Evolutionary conservation across 2,329 filamentous ascomycete species (phyloP).

Genomic region (Botryosphaeria dothidea): DNA sequence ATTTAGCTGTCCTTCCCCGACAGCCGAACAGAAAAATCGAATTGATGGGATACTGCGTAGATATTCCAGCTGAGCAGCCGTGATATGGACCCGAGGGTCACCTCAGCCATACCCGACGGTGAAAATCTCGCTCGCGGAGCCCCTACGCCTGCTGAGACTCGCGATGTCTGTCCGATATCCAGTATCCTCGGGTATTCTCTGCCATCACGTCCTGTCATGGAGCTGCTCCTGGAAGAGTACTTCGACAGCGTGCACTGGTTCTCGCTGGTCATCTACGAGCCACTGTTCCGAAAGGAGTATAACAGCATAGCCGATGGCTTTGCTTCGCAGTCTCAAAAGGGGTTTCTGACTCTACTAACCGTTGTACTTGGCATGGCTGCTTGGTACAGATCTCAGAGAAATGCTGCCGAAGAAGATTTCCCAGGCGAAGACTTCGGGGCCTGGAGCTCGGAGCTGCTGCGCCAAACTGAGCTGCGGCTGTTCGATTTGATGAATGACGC

Average conservation of each 20-base stretch:
- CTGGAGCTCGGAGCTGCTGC: conserved; percentile 25
- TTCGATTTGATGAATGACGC: conserved; percentile 45
- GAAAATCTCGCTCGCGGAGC: conserved; percentile 21
- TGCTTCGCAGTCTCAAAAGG: conserved; percentile 35
- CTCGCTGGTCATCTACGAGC: conserved; percentile 45
- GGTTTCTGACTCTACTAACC: conserved; percentile 40
- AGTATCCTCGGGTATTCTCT: conserved; percentile 31
- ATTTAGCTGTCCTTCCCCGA: neutral
- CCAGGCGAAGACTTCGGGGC: conserved; percentile 22
- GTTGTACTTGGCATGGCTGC: conserved; percentile 41
- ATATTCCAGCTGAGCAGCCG: conserved; percentile 32
- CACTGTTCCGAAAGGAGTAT: conserved; percentile 39
- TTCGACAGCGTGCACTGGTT: conserved; percentile 49
- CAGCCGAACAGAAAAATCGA: too few species aligned
- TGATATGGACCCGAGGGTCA: conserved; percentile 31
- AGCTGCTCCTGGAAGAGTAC: conserved; percentile 42
- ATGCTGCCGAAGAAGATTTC: conserved; percentile 15
- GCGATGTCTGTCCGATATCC: too few species aligned
- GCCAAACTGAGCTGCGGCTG: conserved; percentile 36
- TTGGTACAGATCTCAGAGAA: conserved; percentile 39
- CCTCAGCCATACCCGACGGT: conserved; percentile 39
- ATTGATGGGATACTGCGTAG: conserved; percentile 3
- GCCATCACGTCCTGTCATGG: conserved; percentile 31
- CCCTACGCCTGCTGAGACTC: too few species aligned
- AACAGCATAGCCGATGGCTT: conserved; percentile 35